Percentiles rank a stretch among this genome's conserved stretches.
These are phyloP conservation scores for Cladosporium oxysporum DNA, from an alignment of 2,329 filamentous ascomycete genomes.

Conservation along the genomic window DNA sequence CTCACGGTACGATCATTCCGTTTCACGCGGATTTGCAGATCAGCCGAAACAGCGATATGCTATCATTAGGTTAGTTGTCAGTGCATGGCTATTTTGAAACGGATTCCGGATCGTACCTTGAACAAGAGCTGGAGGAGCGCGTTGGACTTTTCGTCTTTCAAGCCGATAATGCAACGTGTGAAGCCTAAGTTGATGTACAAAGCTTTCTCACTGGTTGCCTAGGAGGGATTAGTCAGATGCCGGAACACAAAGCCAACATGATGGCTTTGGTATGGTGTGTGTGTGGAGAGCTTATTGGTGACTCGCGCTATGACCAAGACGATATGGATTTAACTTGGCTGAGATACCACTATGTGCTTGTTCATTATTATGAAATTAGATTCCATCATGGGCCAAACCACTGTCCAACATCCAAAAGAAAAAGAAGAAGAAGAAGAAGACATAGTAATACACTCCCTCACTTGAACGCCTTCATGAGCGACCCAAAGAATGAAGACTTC, in stretches of 20 bases:
- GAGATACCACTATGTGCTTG: neutral
- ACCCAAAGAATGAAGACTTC: constrained; percentile 18
- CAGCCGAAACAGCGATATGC: neutral
- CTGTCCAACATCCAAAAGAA: neutral
- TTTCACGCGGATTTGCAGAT: constrained; percentile 15
- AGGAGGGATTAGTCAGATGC: neutral
- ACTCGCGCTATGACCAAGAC: neutral
- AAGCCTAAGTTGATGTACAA: constrained; percentile 18
- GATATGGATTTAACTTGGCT: neutral
- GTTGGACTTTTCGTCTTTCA: constrained; percentile 14
- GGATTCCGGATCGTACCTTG: neutral
- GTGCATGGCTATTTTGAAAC: neutral
- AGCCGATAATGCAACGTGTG: constrained; percentile 18
- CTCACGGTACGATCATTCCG: constrained; percentile 29
- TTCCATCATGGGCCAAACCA: neutral
- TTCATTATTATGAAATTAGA: neutral
- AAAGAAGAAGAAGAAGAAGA: neutral
- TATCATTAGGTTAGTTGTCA: neutral
- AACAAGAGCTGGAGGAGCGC: neutral
- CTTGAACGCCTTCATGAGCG: constrained; percentile 15
- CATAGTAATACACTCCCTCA: neutral
- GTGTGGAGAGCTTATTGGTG: neutral
- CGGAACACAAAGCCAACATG: neutral
- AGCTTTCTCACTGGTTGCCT: constrained; percentile 2
- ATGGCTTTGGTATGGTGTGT: constrained; percentile 64